Percentiles rank a stretch among this genome's conserved stretches.
Conservation (phyloP, 1,284 basidiomycete species). For the Puccinia novopanici region DNA sequence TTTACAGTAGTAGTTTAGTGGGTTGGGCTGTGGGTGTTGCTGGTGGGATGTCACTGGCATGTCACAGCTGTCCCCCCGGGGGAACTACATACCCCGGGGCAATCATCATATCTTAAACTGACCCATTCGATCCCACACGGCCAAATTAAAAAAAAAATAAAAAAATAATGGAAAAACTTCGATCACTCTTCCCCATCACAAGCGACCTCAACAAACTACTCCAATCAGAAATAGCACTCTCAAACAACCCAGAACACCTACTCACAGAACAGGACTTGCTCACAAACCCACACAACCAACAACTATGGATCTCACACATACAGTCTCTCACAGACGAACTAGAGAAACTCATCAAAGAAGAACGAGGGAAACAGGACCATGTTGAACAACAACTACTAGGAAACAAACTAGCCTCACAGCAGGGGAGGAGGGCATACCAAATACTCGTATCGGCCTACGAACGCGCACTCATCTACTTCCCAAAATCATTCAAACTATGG, state of each 20-base stretch:
- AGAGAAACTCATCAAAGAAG: constrained; percentile 58
- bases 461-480: constrained; percentile 81
- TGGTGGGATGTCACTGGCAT: no score
- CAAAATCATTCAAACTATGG: constrained; percentile 91
- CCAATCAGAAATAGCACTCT: constrained; percentile 24
- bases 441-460: constrained; percentile 72
- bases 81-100: no score
- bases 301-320: constrained; percentile 88
- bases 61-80: no score
- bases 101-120: no score
- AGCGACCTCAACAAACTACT: background rate
- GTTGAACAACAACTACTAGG: constrained; percentile 55
- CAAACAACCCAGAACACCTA: constrained; percentile 69
- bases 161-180: background rate
- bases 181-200: constrained; percentile 2
- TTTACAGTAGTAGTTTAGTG: no score
- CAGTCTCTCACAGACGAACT: constrained; percentile 72
- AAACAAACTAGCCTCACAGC: constrained; percentile 55
- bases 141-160: no score
- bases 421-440: constrained; percentile 54
- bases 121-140: no score
- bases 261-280: constrained; percentile 93
- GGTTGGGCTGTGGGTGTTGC: no score
- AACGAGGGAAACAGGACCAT: constrained; percentile 63
- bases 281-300: constrained; percentile 84